A percentile compares a stretch with the other conserved stretches of the same genome.
Evolutionary conservation across 768 basidiomycete species (phyloP).

Genomic region (Amanita fuliginea): DNA sequence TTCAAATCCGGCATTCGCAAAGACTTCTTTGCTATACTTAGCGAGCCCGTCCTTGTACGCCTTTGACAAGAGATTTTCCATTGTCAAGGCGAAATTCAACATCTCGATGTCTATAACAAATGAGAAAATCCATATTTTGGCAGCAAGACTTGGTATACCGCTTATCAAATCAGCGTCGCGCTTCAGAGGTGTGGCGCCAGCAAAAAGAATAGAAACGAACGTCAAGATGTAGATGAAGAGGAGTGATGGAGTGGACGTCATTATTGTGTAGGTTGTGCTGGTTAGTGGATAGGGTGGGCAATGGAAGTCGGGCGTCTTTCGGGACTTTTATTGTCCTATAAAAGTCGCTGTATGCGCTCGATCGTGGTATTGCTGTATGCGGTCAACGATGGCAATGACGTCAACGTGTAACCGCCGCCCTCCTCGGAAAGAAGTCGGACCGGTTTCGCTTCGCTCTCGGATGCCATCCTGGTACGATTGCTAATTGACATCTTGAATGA

Average conservation of each 20-base stretch:
- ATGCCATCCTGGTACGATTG: too few species aligned
- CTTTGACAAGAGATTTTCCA: conserved; percentile 32
- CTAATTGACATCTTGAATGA: too few species aligned
- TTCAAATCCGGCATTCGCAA: conserved; percentile 34
- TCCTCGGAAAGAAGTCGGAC: too few species aligned
- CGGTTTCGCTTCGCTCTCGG: too few species aligned
- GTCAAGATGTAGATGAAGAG: background rate
- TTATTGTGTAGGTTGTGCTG: background rate
- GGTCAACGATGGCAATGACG: background rate
- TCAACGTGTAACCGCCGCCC: background rate
- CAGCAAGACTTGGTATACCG: background rate
- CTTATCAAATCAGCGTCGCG: background rate
- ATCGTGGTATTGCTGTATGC: too few species aligned
- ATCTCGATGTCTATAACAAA: conserved; percentile 17
- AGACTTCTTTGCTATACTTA: conserved; percentile 34
- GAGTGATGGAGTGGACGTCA: background rate
- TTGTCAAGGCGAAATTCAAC: conserved; percentile 36
- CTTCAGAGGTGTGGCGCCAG: background rate
- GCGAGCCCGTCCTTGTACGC: conserved; percentile 35
- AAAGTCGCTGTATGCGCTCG: background rate
- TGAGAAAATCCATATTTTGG: background rate
- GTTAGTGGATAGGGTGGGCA: background rate
- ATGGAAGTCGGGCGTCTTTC: too few species aligned
- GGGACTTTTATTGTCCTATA: background rate
- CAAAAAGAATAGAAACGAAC: background rate